Base-by-base conservation (phyloP, 768 basidiomycete genomes). In the Tylopilus intermedius region DNA sequence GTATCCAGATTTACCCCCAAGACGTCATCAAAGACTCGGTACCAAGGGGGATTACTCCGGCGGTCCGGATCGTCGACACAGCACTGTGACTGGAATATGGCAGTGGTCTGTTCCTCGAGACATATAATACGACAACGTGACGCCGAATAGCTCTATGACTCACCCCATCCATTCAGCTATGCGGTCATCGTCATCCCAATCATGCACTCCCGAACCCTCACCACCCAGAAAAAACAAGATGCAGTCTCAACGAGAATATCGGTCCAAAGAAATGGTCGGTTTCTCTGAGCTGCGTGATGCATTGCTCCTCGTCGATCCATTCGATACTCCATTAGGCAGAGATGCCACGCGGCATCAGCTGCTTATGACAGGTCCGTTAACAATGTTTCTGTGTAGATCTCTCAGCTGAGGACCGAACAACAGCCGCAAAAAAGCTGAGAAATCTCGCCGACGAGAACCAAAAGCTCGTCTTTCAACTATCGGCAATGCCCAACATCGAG, bases 341-440 rank as follows among this genome's bases (percentile, higher is more conserved):
- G 62, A 61, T 32, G 61, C 62, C 47, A 68, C 68, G n/a, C 57
- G 68, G 21, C 63, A 69, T 27, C 61, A 69, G 27, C 54, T 67
- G 3, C 62, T 67, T 21, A 21, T 58, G 21, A 59, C 62, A 44
- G 66, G 66, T 66, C 26, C 46, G 62, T 30, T 9, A 27, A 41
- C 21, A 11, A 44, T 11, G 5, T 14, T 39, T 15, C 5, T 9
- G 5, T 2, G 10, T 51, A 0, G 32, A 35, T 5, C 1, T 24
- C 11, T 33, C 15, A 18, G 11, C 51, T 63, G 37, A 63, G 8
- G 26, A 33, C 50, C n/a, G 4, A 9, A 18, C n/a, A 22, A 57
- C 38, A 47, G 74, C 80, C 43, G 78, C 79, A 1, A 79, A 76
- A 73, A 77, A 81, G 65, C 75, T 79, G 76, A 54, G 61, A 45